A percentile compares a stretch with the other conserved stretches of the same genome.
Conservation (phyloP, 75 land plant species). For the Larix kaempferi region DNA sequence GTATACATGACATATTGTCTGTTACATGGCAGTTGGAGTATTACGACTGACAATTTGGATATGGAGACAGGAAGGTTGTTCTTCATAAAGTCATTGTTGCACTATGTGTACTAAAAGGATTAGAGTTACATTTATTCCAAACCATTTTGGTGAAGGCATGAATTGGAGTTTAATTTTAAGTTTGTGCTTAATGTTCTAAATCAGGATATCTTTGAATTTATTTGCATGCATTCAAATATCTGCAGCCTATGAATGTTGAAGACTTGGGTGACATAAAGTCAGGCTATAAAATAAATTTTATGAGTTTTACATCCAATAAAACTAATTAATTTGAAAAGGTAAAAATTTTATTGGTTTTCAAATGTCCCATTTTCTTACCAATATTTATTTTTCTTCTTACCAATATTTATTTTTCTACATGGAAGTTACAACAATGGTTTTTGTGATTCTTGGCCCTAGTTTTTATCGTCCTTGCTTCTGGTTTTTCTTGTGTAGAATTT, state of each 20-base stretch:
- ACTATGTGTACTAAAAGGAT: background rate
- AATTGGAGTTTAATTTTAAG: background rate
- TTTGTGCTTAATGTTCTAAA: background rate
- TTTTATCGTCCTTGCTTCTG: background rate
- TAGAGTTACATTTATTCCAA: background rate
- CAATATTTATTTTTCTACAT: background rate
- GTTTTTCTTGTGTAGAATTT: conserved; percentile 23
- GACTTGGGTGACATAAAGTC: conserved; percentile 57
- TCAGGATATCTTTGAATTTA: background rate
- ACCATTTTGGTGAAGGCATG: background rate
- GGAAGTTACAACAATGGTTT: background rate
- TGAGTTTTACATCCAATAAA: conserved; percentile 15
- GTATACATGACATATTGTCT: background rate
- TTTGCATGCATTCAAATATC: conserved; percentile 40
- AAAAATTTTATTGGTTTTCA: no score
- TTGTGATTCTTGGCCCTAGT: background rate
- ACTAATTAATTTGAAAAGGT: no score
- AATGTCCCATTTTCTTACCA: no score
- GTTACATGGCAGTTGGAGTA: background rate
- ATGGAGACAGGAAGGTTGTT: background rate
- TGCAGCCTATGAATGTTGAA: conserved; percentile 50
- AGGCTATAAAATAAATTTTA: conserved; percentile 48
- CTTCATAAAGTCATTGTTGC: background rate
- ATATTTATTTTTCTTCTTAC: no score
- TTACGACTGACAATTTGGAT: background rate